Conservation (phyloP, 345 rosid genomes). For the Passiflora organensis region DNA sequence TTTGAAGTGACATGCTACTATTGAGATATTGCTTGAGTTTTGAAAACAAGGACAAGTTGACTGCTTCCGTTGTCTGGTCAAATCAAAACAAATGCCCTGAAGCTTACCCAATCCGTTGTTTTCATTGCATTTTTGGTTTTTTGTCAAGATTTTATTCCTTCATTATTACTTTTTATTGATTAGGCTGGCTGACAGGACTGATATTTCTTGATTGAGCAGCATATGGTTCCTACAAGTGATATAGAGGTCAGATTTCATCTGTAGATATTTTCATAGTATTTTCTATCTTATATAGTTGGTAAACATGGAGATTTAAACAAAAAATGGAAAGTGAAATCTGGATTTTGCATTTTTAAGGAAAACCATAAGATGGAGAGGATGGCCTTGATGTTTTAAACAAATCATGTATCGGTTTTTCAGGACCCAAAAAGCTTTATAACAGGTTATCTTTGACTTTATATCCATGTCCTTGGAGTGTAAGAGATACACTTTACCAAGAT, state of each 20-base stretch:
- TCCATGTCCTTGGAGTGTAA: no score
- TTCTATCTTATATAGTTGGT: no score
- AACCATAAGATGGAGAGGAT: no score
- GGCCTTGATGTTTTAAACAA: no score
- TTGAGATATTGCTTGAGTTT: background rate
- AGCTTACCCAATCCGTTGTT: background rate
- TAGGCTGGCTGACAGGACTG: constrained; percentile 72
- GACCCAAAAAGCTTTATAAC: no score
- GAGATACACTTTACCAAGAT: no score
- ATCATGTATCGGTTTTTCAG: no score
- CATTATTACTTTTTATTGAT: constrained; percentile 46
- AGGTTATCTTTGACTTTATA: no score
- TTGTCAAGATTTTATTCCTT: constrained; percentile 38
- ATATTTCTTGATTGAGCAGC: constrained; percentile 80
- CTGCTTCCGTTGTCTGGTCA: background rate
- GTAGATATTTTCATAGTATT: no score
- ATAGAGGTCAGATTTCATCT: constrained; percentile 64
- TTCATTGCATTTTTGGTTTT: background rate
- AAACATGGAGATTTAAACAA: no score
- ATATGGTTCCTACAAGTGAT: constrained; percentile 47
- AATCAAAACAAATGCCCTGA: background rate
- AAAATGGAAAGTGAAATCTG: no score
- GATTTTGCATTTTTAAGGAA: no score
- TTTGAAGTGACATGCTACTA: background rate
- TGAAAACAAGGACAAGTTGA: background rate